Base-by-base conservation (phyloP, 2,329 filamentous ascomycete species). In the Chaetomium sp. region DNA sequence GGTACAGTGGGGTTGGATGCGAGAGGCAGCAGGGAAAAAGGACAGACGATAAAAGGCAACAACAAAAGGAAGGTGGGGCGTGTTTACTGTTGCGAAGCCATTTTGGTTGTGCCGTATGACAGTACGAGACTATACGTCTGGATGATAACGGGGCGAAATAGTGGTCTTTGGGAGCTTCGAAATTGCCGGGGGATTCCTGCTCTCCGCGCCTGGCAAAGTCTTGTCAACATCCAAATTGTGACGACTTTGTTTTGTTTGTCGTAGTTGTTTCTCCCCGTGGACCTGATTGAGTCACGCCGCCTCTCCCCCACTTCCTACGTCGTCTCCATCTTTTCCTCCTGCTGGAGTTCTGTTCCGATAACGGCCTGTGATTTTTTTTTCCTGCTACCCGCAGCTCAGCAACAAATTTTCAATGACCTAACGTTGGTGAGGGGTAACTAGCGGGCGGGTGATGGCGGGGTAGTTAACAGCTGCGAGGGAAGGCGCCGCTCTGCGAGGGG, bases 31-130 rank as follows among this genome's bases (percentile, higher is more conserved):
- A 35, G 32, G 32, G 19, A 34, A 34, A 37, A 27, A 43, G 34
- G 33, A 37, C 34, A 35, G 46, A 37, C 11, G 45, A 10, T 8
- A 11, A 37, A 19, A 36, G 38, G 47, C 19, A 27, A 27, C 19
- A 27, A 27, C 19, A 19, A 37, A 32, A 50, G 34, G 41, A 41
- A 34, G 51, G 50, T 40, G 46, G 54, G 42, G 54, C 47, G 12
- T 37, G 40, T 57, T 59, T 63, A 65, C 64, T 65, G 62, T 63
- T 65, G 64, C 12, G 54, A 53, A 57, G 62, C 55, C 64, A 65
- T 65, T 46, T 57, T 59, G 55, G 52, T 33, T 46, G 33, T 42
- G 11, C 12, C 14, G 40, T 42, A n/a, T 14, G 19, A 27, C 19
- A 27, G 19, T 42, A 6, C 7, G 11, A 6, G 40, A n/a, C 8